Evolutionary conservation across 2,329 filamentous ascomycete species (phyloP).

Genomic region (Epichloe brachyelytri): DNA sequence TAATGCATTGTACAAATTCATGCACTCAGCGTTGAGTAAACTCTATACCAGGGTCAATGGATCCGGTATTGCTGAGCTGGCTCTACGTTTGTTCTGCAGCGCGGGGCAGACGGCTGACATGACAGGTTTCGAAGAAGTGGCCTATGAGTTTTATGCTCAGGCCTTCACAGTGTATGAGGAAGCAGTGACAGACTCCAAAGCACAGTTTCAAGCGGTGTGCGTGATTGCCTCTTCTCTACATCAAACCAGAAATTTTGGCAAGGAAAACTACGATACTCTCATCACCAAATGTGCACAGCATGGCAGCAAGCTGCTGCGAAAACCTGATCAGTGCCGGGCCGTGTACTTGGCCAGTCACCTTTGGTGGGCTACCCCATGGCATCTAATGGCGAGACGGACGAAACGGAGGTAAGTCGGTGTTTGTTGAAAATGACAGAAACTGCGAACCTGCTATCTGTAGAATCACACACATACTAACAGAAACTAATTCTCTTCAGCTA

Average conservation of each 20-base stretch:
- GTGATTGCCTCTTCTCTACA: conserved; percentile 84
- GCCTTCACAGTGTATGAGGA: conserved; percentile 98
- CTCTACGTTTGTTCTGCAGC: conserved; percentile 77
- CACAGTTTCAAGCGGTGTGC: conserved; percentile 95
- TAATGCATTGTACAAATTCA: conserved; percentile 85
- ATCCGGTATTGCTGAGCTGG: conserved; percentile 70
- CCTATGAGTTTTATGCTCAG: conserved; percentile 96
- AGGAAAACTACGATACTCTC: conserved; percentile 96
- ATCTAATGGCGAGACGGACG: conserved; percentile 65
- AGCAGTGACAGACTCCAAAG: conserved; percentile 85
- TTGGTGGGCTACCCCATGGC: conserved; percentile 88
- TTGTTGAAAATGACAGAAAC: not conserved
- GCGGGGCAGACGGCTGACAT: conserved; percentile 90
- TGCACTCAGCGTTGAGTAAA: conserved; percentile 76
- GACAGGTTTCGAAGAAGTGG: conserved; percentile 84
- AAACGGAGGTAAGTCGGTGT: conserved; percentile 49
- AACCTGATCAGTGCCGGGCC: conserved; percentile 93
- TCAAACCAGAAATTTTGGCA: conserved; percentile 77
- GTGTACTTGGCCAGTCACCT: conserved; percentile 94
- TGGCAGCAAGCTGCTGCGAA: conserved; percentile 91
- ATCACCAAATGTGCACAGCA: conserved; percentile 97
- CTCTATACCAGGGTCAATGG: conserved; percentile 75
- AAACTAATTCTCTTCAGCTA: conserved; percentile 41
- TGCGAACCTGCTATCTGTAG: not conserved
- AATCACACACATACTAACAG: too few relatives aligned